phyloP scores from a whole-genome alignment of 2,329 filamentous ascomycete genomes.

The Fusarium miscanthi region DNA sequence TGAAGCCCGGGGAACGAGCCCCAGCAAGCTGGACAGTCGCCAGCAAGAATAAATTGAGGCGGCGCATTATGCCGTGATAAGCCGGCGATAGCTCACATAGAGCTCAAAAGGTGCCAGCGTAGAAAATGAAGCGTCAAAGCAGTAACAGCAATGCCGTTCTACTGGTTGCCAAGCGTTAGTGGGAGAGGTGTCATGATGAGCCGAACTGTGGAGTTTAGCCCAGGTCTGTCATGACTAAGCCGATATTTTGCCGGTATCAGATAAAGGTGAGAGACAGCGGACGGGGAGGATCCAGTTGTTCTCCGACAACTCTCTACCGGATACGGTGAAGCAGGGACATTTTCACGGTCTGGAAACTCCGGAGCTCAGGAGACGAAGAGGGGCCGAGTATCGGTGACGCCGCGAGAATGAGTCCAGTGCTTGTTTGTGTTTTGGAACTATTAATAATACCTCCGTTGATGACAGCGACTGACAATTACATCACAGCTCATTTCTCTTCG shows the following conservation, averaged over 20 bases:
- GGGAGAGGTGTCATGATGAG: constrained; percentile 49
- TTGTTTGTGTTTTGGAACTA: constrained; percentile 9
- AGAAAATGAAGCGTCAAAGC: constrained; percentile 22
- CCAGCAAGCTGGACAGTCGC: constrained; percentile 57
- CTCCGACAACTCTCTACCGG: constrained; percentile 8
- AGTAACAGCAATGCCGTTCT: constrained; percentile 8
- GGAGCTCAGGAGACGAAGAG: constrained; percentile 29
- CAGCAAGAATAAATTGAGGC: constrained; percentile 58
- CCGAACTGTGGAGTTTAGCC: constrained; percentile 38
- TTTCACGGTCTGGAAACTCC: constrained; percentile 18
- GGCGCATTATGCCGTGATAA: constrained; percentile 60
- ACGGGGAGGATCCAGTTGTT: neutral
- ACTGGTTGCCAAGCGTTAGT: constrained; percentile 32
- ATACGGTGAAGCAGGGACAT: constrained; percentile 22
- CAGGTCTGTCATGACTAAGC: constrained; percentile 17
- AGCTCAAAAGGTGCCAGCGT: constrained; percentile 29
- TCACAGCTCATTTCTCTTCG: constrained; percentile 33
- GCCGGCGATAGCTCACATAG: constrained; percentile 44
- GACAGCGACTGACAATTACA: constrained; percentile 26
- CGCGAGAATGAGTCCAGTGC: constrained; percentile 15
- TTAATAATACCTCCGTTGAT: constrained; percentile 30
- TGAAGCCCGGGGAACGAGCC: constrained; percentile 73
- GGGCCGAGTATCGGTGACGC: constrained; percentile 34
- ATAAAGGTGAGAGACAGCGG: neutral
- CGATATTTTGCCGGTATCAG: constrained; percentile 42